Evolutionary conservation across 2,329 filamentous ascomycete species (phyloP), one percentile per base, ranked within the genome.

Genomic region (Trichophyton verrucosum): DNA sequence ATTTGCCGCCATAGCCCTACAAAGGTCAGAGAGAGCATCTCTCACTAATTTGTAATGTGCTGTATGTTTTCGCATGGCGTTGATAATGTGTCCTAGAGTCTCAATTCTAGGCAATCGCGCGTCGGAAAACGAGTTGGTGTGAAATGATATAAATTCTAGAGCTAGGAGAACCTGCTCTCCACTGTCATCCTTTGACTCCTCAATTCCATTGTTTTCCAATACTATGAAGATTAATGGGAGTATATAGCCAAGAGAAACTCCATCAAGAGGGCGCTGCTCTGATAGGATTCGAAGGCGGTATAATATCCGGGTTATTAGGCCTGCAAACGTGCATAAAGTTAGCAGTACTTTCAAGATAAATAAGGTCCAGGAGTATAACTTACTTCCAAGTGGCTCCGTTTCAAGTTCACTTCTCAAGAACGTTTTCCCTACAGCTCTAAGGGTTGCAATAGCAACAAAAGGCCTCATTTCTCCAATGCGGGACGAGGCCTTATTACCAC

Each of bases 41-140:
- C 92, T 96, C 75, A 96, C 85, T 61, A 91, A 79, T 74, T 96
- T 96, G 78, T 96, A 96, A 74, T 99, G 94, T 69, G 95, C 91
- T 51, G 85, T 87, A 72, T 95, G 96, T 63, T 77, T 82, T 71
- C 95, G 89, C 88, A 99, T 95, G 1, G 91, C 87, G 51, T 79
- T 79, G 61, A 96, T 86, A 42, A 99, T 78, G 2, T 82, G 80
- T 1, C 82, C 78, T 3, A 97, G 74, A 42, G 96, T 79, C 62
- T 91, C 83, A 58, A 82, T 80, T 7, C 94, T 85, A 33, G 92
- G 91, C 27, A 96, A 81, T 36, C 85, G 82, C 58, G 82, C 79
- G 67, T 96, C 88, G 33, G 67, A 70, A 77, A 86, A 95, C 30
- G 86, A 82, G 68, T 87, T 85, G 0, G 91, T 91, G 71, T 99